These are phyloP conservation scores for Yarrowia sp. DNA, from an alignment of 805 yeast species.

Conservation along the genomic window DNA sequence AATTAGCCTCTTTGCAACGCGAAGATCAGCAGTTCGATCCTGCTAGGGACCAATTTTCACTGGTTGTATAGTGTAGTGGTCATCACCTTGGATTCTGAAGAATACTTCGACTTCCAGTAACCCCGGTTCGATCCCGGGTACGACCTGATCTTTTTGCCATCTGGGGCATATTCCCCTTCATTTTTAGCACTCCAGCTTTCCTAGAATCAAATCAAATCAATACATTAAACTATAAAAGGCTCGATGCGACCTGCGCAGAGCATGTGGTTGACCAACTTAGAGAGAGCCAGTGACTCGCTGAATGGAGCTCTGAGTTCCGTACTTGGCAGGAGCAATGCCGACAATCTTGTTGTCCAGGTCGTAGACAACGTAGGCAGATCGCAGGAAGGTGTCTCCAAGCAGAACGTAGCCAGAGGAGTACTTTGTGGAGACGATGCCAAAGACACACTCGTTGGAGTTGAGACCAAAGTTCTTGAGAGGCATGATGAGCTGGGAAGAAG, in stretches of 20 bases:
- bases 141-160: constrained; percentile 19
- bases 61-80: constrained; percentile 24
- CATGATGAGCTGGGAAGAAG: constrained; percentile 65
- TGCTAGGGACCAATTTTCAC: constrained; percentile 37
- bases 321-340: constrained; percentile 52
- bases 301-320: constrained; percentile 20
- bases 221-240: neutral
- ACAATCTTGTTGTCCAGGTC: constrained; percentile 57
- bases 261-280: neutral
- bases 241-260: neutral
- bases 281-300: constrained; percentile 8
- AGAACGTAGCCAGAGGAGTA: constrained; percentile 37
- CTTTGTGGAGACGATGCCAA: constrained; percentile 38
- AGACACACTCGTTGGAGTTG: constrained; percentile 29
- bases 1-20: constrained; percentile 37
- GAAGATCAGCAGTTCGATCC: constrained; percentile 51
- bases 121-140: constrained; percentile 26
- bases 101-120: constrained; percentile 21
- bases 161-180: no score
- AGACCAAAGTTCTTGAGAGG: constrained; percentile 30
- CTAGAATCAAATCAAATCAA: neutral
- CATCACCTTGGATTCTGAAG: constrained; percentile 23
- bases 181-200: no score
- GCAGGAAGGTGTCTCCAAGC: constrained; percentile 58
- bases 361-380: constrained; percentile 62